A percentile compares a stretch with the other conserved stretches of the same genome.
phyloP scores from a whole-genome alignment of 2,329 filamentous ascomycete genomes.

The Stagonosporopsis rhizophila region DNA sequence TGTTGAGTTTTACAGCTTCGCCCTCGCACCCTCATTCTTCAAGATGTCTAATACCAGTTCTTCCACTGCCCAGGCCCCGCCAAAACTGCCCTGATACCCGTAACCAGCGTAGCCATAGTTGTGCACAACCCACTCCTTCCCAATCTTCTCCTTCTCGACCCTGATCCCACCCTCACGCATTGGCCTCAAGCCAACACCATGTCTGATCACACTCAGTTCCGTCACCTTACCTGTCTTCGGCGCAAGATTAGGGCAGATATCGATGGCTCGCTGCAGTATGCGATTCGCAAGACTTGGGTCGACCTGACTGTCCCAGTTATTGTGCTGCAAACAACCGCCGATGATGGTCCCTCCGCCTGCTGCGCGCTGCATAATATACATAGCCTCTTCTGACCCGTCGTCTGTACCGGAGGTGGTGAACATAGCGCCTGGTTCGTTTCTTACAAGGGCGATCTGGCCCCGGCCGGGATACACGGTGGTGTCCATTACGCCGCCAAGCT shows the following conservation, averaged over 20 bases:
- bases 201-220: slow-evolving; percentile 76
- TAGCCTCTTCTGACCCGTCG: slow-evolving; percentile 73
- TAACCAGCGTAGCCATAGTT: slow-evolving; percentile 82
- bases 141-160: slow-evolving; percentile 73
- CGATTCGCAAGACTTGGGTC: slow-evolving; percentile 80
- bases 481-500: slow-evolving; percentile 83
- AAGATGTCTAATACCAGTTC: slow-evolving; percentile 45
- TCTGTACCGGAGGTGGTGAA: slow-evolving; percentile 73
- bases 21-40: slow-evolving; percentile 17
- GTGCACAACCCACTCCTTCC: slow-evolving; percentile 73
- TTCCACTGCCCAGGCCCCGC: slow-evolving; percentile 52
- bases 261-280: slow-evolving; percentile 82
- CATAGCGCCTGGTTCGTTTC: slow-evolving; percentile 79
- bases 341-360: slow-evolving; percentile 78
- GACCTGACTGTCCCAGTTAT: slow-evolving; percentile 78
- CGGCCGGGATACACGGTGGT: slow-evolving; percentile 74
- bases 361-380: slow-evolving; percentile 85
- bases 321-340: slow-evolving; percentile 83
- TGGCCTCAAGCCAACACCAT: slow-evolving; percentile 83
- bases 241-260: slow-evolving; percentile 69
- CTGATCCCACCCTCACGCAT: slow-evolving; percentile 75
- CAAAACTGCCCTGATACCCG: slow-evolving; percentile 67
- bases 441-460: slow-evolving; percentile 83
- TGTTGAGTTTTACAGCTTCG: slow-evolving; percentile 12
- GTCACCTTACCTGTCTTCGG: slow-evolving; percentile 67